These are phyloP conservation scores for Alternaria ventricosa DNA, from an alignment of 2,329 filamentous ascomycete species.

Conservation along the genomic window DNA sequence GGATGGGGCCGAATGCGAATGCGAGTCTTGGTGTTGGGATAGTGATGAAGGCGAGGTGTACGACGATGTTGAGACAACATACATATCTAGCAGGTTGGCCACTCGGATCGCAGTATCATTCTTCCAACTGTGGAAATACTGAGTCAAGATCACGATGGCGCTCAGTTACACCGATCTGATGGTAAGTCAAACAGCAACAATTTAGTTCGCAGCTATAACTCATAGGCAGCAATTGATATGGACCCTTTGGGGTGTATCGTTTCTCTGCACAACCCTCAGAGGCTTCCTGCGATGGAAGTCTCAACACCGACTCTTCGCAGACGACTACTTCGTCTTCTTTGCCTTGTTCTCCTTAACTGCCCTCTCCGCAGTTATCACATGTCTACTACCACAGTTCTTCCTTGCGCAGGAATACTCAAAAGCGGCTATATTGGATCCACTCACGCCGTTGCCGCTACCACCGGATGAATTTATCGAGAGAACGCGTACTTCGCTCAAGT, in stretches of 20 bases:
- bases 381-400: slow-evolving; percentile 9
- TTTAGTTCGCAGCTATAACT: not conserved
- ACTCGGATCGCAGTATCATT: not conserved
- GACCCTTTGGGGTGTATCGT: not conserved
- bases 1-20: too few species aligned
- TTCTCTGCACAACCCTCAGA: not conserved
- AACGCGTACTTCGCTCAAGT: slow-evolving; percentile 1
- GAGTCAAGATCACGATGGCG: not conserved
- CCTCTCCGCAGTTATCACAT: not conserved
- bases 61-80: not conserved
- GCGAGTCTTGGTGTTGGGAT: too few species aligned
- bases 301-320: not conserved
- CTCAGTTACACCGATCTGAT: not conserved
- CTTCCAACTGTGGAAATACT: not conserved
- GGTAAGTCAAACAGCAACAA: not conserved
- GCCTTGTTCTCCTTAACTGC: not conserved
- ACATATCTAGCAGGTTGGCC: not conserved
- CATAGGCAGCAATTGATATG: not conserved
- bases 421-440: not conserved
- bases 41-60: too few species aligned
- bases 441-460: not conserved
- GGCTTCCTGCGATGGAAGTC: not conserved
- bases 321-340: not conserved
- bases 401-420: not conserved
- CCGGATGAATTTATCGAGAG: not conserved